These are phyloP conservation scores for Luffa acutangula DNA, from an alignment of 306 rosid species.

Conservation along the genomic window DNA sequence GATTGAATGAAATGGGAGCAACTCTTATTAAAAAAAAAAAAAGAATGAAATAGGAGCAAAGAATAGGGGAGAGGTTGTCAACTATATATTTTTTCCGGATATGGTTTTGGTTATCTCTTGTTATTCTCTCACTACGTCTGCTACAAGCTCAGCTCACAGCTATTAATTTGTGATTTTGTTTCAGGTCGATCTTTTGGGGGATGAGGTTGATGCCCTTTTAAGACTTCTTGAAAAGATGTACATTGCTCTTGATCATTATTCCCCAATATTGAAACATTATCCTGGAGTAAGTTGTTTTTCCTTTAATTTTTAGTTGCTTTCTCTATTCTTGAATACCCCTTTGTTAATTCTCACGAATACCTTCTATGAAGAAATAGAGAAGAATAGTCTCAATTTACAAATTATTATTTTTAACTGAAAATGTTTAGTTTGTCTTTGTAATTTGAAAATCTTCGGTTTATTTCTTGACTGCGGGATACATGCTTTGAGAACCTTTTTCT, in stretches of 20 bases:
- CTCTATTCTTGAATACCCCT: not conserved
- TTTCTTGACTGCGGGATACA: not conserved
- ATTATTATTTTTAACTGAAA: not conserved
- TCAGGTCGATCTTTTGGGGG: constrained; percentile 96
- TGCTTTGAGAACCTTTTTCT: not conserved
- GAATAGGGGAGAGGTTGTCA: not conserved
- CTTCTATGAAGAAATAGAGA: not conserved
- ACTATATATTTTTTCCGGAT: not conserved
- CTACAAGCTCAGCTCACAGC: not conserved
- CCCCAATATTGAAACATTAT: constrained; percentile 86
- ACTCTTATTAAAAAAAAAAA: not conserved
- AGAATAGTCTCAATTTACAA: not conserved
- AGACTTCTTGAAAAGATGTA: constrained; percentile 60
- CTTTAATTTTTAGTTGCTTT: constrained; percentile 5
- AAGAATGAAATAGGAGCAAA: not conserved
- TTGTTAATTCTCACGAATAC: not conserved
- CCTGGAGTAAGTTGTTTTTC: constrained; percentile 63
- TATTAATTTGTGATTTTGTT: constrained; percentile 4
- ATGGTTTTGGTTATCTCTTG: not conserved
- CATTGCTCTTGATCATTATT: constrained; percentile 84
- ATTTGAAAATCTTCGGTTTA: not conserved
- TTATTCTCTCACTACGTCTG: constrained; percentile 3
- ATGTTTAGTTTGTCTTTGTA: not conserved
- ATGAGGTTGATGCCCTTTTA: constrained; percentile 56
- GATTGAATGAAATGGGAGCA: not conserved